Base-by-base conservation (phyloP, 352 stramenopile species). In the Pelagophyceae sp. region DNA sequence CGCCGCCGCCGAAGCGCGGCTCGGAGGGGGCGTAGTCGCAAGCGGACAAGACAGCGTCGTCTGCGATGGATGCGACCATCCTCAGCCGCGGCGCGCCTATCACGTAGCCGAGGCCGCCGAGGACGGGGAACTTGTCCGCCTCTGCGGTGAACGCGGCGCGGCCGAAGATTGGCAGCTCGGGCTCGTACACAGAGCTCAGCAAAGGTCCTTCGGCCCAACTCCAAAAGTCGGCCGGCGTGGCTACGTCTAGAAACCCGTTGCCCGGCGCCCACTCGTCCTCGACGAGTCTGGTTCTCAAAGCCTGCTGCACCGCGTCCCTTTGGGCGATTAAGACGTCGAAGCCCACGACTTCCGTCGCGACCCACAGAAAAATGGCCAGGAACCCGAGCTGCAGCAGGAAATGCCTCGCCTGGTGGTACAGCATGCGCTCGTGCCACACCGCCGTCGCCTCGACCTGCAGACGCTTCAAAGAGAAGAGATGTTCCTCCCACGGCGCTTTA, bases 231-330 rank as follows among this genome's bases (percentile, higher is more conserved):
- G 19, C 35, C 35, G 64, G 64, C 19, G 64, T 72, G 19, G 64
- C 64, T 5, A 72, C 19, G 15, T 72, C 64, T 32, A 72, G 15
- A n/a, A 51, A 72, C 64, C 6, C 35, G 64, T 72, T 72, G 6
- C 31, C 64, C 20, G 64, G 64, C 35, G 6, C 31, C 19, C 20
- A 72, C 64, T 72, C 64, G 15, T 72, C 32, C 3, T 72, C 64
- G 6, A 72, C 64, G 64, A 72, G n/a, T 3, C 64, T 19, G 15
- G 35, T 72, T 32, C 32, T 3, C 19, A 72, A 23, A 5, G 64
- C 64, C 64, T 72, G 64, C 64, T 72, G 64, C 19, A 50, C 3
- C 6, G 32, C 64, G 64, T 72, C 64, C 31, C 32, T 20, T 17
- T 20, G 29, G 3, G 29, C 32, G 5, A 40, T 51, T 3, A 38